Base-by-base conservation (phyloP, 768 basidiomycete genomes). In the Pilatotrama ljubarskyi region DNA sequence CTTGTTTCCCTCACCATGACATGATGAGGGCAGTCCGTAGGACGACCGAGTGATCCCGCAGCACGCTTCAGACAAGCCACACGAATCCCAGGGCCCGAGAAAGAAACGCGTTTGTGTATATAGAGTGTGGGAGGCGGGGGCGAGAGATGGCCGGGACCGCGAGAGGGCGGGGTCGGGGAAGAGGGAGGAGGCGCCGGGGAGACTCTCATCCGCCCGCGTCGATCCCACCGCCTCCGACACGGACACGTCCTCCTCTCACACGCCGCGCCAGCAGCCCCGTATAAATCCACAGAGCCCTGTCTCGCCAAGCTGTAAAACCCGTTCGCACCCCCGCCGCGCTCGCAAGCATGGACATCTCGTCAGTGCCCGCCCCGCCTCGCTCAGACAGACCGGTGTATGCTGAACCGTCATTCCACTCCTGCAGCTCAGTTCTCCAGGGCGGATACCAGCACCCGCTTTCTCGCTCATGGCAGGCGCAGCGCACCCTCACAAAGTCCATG, bases 361-460 rank as follows among this genome's bases (percentile, higher is more conserved):
- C 38, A 55, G 62, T 63, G 10, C 6, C 25, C 51, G 22, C 11
- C n/a, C 17, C 24, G 13, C 49, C 17, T n/a, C n/a, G 2, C 37
- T 5, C 37, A 18, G 29, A 41, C n/a, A 17, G 22, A 13, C 17
- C 25, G 29, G 25, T 20, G 29, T 46, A 13, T 37, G 20, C 51
- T 59, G 40, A 54, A 24, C 1, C 24, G 32, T 15, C 26, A 8
- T 51, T 38, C 36, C 11, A 51, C 50, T 18, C 29, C 5, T 32
- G 36, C 54, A 86, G 90, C 17, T 93, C 92, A 7, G 81, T 93
- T 66, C 82, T 93, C 25, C 91, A 96, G 73, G 95, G 95, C 60
- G 95, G 96, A 40, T 97, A 96, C 78, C 87, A 91, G 59, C 94
- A 98, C 75, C 90, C 95, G 15, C 83, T 92, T 64, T 82, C 93